These are phyloP conservation scores for Fusarium proliferatum DNA, from an alignment of 2,329 filamentous ascomycete genomes.

Conservation along the genomic window DNA sequence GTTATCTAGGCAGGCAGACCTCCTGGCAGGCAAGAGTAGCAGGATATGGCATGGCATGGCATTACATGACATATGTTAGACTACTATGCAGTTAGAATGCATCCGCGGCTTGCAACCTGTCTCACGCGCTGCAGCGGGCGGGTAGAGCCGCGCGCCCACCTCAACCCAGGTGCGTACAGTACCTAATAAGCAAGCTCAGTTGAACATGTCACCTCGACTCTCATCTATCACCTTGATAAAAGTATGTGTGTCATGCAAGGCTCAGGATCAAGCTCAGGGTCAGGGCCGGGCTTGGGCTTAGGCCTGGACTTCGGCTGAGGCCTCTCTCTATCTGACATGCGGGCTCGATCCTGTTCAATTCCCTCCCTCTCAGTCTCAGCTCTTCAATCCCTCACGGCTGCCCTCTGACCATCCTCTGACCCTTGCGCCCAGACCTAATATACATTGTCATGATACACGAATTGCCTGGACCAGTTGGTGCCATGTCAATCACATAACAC, in stretches of 20 bases:
- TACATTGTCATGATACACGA: constrained; percentile 8
- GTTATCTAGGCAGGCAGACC: background rate
- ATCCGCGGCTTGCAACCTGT: constrained; percentile 25
- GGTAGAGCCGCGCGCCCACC: constrained; percentile 32
- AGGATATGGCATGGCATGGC: background rate
- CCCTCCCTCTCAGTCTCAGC: background rate
- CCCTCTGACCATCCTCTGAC: background rate
- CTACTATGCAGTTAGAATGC: background rate
- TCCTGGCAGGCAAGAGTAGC: background rate
- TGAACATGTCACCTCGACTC: background rate
- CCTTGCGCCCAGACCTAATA: constrained; percentile 6
- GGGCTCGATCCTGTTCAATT: background rate
- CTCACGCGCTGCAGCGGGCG: constrained; percentile 30
- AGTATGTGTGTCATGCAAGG: constrained; percentile 18
- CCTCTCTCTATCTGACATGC: background rate
- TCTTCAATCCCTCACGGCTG: background rate
- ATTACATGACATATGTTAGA: background rate
- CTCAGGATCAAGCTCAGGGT: constrained; percentile 11
- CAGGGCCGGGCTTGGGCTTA: background rate
- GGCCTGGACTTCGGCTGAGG: background rate
- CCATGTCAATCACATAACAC: constrained; percentile 19
- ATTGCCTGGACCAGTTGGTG: constrained; percentile 9
- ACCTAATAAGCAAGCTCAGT: background rate
- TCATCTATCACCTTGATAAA: constrained; percentile 1
- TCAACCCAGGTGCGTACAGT: background rate